phyloP scores from a whole-genome alignment of 73 alveolate species.

The Effrenium voratum region DNA sequence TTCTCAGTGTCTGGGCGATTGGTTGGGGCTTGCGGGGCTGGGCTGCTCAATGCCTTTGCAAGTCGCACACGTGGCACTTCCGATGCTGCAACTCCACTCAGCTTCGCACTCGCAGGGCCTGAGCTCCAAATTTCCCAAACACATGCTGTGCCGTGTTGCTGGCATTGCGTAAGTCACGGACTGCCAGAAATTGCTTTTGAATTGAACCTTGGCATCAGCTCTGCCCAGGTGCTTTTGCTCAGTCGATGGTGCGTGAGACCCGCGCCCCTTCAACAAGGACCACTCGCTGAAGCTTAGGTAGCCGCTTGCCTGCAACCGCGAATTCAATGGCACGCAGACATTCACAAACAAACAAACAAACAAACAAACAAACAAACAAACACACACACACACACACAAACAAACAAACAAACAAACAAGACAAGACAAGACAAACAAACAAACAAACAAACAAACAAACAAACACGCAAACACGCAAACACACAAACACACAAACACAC shows the following conservation, averaged over 20 bases:
- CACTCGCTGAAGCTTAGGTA: constrained; percentile 88
- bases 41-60: no score
- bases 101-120: no score
- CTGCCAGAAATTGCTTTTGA: constrained; percentile 90
- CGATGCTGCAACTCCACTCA: no score
- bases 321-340: neutral
- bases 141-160: no score
- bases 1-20: no score
- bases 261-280: constrained; percentile 73
- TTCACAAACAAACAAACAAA: neutral
- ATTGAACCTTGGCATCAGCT: neutral
- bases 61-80: no score
- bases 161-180: no score
- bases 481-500: no score
- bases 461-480: no score
- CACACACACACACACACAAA: neutral
- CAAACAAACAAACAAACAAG: neutral
- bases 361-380: neutral
- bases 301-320: constrained; percentile 10
- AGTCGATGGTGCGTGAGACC: neutral
- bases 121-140: no score
- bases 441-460: no score
- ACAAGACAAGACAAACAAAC: neutral
- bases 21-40: no score
- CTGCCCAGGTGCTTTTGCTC: neutral